Base-by-base conservation (phyloP, 1,284 basidiomycete species). In the Ceratobasidium papillatum region DNA sequence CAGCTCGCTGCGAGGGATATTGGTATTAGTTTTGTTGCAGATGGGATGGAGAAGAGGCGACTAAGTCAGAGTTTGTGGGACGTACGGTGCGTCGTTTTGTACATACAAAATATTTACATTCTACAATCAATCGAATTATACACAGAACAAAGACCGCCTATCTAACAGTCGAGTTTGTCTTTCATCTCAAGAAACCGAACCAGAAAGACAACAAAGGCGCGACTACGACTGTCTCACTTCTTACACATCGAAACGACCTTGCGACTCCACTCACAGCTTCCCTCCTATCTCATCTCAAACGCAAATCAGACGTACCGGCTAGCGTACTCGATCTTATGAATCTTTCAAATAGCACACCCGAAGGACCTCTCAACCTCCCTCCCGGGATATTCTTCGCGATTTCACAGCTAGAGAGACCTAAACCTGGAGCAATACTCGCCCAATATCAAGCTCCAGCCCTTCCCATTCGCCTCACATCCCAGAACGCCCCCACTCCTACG, bases 51-150 rank as follows among this genome's bases (percentile, higher is more conserved):
- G 78, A 85, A 88, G 77, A 84, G 90, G 76, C 89, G 86, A 77
- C 78, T 86, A 74, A 96, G 95, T 81, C 91, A 94, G 81, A 94
- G 93, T 9, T 86, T 85, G 52, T 95, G 92, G 89, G 91, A 95
- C 83, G 84, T 85, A 79, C 94, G 88, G 94, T 94, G 82, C 80
- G 88, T 86, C 45, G 7, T 17, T 47, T 32, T 51, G 47, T 78
- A 59, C 32, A 62, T 75, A 76, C 74, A 19, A 25, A 14, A 11
- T 3, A 5, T 25, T 11, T 22, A 14, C 22, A 65, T 71, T 75
- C 79, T 61, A 74, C 49, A 74, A 58, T 41, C 66, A 19, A 52
- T 61, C 5, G 43, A 19, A 47, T 34, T 51, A 25, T 51, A 11
- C 62, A 51, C 79, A 93, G 92, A 83, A 88, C 85, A n/a, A 86